Evolutionary conservation across 2,329 filamentous ascomycete genomes (phyloP).

Genomic region (Lachnellula hyalina): DNA sequence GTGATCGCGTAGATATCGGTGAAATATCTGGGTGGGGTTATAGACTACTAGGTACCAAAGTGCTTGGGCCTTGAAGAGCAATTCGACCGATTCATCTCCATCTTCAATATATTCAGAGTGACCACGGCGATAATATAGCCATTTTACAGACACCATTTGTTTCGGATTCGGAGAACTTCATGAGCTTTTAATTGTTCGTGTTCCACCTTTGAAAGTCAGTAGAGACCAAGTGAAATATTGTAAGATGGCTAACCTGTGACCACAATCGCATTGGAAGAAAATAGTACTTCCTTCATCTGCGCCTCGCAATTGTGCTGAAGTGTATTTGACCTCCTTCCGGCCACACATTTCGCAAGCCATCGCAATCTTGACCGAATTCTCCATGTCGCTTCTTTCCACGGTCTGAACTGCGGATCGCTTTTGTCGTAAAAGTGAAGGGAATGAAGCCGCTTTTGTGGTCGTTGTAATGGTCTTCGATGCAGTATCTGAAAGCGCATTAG

Average conservation of each 20-base stretch:
- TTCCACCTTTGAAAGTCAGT: conserved; percentile 27
- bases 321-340: conserved; percentile 75
- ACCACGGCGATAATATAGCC: neutral
- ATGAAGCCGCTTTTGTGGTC: conserved; percentile 80
- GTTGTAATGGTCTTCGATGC: conserved; percentile 73
- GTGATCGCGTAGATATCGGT: conserved; percentile 16
- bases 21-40: conserved; percentile 3
- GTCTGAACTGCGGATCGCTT: conserved; percentile 84
- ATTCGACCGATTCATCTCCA: conserved; percentile 7
- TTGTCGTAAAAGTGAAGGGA: conserved; percentile 82
- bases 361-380: conserved; percentile 64
- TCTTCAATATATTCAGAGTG: neutral
- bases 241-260: conserved; percentile 60
- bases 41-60: conserved; percentile 29
- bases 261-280: conserved; percentile 85
- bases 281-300: conserved; percentile 94
- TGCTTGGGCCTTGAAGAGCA: conserved; percentile 29
- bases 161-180: neutral
- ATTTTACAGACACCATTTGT: neutral
- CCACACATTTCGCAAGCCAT: conserved; percentile 78
- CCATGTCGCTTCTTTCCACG: conserved; percentile 69
- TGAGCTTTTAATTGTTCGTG: conserved; percentile 31
- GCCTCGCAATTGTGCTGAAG: conserved; percentile 78
- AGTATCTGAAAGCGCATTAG: conserved; percentile 46
- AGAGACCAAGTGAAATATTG: neutral